phyloP scores from a whole-genome alignment of 345 rosid genomes.

The Limnanthes douglasii region DNA sequence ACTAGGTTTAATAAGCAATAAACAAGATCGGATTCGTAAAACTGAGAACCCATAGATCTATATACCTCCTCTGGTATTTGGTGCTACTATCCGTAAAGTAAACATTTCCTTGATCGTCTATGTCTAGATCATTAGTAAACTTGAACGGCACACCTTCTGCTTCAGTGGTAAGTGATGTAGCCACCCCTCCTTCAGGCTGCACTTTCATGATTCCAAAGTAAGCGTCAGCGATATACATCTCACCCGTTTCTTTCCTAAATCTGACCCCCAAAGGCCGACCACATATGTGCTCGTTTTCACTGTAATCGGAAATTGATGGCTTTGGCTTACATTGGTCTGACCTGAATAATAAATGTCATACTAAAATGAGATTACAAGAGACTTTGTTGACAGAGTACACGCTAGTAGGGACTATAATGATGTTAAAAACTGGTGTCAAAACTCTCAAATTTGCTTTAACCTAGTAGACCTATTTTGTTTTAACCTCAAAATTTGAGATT shows the following conservation, averaged over 20 bases:
- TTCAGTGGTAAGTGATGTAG: conserved; percentile 50
- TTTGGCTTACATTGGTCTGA: conserved; percentile 50
- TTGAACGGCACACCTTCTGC: conserved; percentile 73
- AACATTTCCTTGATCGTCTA: conserved; percentile 71
- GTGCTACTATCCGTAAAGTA: conserved; percentile 93
- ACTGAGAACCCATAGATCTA: not conserved
- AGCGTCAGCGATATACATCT: conserved; percentile 86
- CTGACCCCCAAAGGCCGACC: conserved; percentile 91
- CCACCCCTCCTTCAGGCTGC: conserved; percentile 79
- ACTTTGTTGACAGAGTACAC: too few species aligned
- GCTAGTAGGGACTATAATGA: too few species aligned
- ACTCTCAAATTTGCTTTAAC: too few species aligned
- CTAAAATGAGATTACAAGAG: too few species aligned
- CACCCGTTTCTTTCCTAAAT: conserved; percentile 63
- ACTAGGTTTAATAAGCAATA: not conserved
- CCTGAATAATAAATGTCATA: conserved; percentile 22
- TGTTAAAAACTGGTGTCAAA: too few species aligned
- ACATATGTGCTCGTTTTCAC: conserved; percentile 75
- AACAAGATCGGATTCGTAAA: conserved; percentile 3
- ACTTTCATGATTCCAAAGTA: conserved; percentile 86
- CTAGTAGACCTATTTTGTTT: too few species aligned
- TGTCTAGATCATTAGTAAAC: conserved; percentile 85
- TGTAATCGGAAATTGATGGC: conserved; percentile 36
- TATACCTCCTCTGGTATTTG: conserved; percentile 61
- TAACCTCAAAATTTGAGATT: too few species aligned